Base-by-base conservation (phyloP, 345 rosid genomes). In the Theobroma cacao region DNA sequence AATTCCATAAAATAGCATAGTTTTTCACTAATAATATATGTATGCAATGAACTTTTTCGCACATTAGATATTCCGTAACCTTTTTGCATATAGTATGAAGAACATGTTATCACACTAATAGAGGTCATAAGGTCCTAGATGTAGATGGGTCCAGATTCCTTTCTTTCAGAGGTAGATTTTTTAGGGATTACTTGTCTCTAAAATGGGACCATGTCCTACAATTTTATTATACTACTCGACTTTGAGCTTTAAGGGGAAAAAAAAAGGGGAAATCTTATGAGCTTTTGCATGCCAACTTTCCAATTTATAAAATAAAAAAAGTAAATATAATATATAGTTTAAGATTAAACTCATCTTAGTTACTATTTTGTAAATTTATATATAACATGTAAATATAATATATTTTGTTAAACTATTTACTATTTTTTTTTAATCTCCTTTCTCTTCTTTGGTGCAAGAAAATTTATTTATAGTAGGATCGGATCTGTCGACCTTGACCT, bases 61-160 rank as follows among this genome's bases (percentile, higher is more conserved):
- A 18, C 24, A 8, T 56, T 56, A 56, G 61, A 56, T n/a, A 4
- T 53, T 20, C 58, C 18, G 0, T 20, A 53, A 53, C 4, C 53
- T 74, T 73, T 72, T 34, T 12, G 41, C 55, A 31, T 52, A 5
- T 13, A 58, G 63, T 8, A 56, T 0, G 61, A 20, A 58, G 63
- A 24, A 1, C 28, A 58, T 58, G 63, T 52, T 58, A 5, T 33
- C 52, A 33, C 24, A 53, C 26, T 56, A n/a, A 20, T 24, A 40
- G 75, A 36, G 47, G 56, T 20, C 2, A 52, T 52, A 52, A 52
- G 14, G 53, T 48, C 53, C 18, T 53, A 1, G 58, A 20, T 20
- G 75, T n/a, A 72, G 33, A 72, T 72, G 75, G 75, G 75, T 31
- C 75, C 75, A 71, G 41, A 30, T 71, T 71, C 75, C 4, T 38